Evolutionary conservation across 129 eudicot genomes (phyloP).

Genomic region (Kitagawia praeruptora): DNA sequence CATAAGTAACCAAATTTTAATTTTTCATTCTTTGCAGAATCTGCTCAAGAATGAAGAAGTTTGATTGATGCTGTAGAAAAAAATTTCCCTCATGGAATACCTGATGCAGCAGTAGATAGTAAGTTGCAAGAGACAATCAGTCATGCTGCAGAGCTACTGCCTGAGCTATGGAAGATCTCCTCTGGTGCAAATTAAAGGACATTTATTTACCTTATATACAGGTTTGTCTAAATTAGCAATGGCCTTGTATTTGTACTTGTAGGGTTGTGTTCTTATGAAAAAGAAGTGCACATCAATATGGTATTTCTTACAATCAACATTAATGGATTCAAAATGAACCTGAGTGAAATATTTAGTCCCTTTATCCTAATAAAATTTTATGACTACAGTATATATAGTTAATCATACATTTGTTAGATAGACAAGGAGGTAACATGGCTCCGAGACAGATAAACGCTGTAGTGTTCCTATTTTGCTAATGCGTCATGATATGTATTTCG

Average conservation of each 20-base stretch:
- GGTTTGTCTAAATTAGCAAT: slow-evolving; percentile 30
- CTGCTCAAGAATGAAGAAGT: too few relatives aligned
- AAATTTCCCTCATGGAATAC: too few relatives aligned
- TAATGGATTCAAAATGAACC: neutral
- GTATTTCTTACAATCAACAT: neutral
- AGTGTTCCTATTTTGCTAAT: neutral
- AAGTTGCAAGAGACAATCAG: too few relatives aligned
- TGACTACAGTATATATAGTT: neutral
- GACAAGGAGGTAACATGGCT: too few relatives aligned
- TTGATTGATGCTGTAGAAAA: too few relatives aligned
- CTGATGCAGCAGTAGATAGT: too few relatives aligned
- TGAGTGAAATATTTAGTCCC: neutral
- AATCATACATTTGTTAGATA: neutral
- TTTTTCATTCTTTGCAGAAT: too few relatives aligned
- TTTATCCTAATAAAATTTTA: neutral
- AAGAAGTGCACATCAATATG: too few relatives aligned
- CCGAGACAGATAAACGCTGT: too few relatives aligned
- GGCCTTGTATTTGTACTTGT: neutral
- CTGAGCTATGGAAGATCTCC: too few relatives aligned
- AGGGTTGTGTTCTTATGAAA: neutral
- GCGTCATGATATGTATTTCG: neutral
- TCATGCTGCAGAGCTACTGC: too few relatives aligned
- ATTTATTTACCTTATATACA: slow-evolving; percentile 88
- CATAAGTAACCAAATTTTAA: too few relatives aligned
- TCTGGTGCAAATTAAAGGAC: slow-evolving; percentile 61